Evolutionary conservation across 139 green algal species (phyloP), one percentile per base, ranked within the genome.

Genomic region (Gonium pectorale): DNA sequence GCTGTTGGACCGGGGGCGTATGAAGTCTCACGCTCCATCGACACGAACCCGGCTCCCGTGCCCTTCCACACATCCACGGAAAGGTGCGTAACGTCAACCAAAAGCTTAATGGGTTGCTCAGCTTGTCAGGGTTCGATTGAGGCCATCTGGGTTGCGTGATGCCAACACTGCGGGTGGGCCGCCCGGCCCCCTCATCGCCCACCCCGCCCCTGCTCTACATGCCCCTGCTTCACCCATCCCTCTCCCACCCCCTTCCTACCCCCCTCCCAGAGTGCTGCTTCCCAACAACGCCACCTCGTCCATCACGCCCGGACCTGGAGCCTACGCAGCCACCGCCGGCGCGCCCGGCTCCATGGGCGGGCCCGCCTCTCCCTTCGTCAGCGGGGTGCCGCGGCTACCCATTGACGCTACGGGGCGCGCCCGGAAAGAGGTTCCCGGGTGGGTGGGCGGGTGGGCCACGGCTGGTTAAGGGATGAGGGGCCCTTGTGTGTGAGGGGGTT

Each of bases 1-100:
- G 73, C 54, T 3, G 56, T 81, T 27, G 75, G 75, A 27, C 75
- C 75, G 33, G 75, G 75, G 3, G n/a, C 56, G 19, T 82, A 82
- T 49, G 75, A 82, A 24, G 11, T 82, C 2, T 31, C 29, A 15
- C 40, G 59, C 5, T 44, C 35, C 41, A 0, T 17, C 6, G 75
- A 82, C 1, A 3, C 33, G 19, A 71, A 82, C n/a, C 75, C 75
- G 11, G 75, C 75, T 17, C 75, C 75, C 15, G 75, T 60, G 3
- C 75, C 75, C 22, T 82, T 82, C 56, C 75, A 82, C 13, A 71
- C 59, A 7, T 72, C 59, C 15, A 27, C 75, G 0, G 75, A 72
- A 33, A 22, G 75, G 75, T 71, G 17, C 5, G 15, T 27, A 29
- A 31, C 17, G 9, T 7, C 15, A 6, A 17, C 29, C 4, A 13